Evolutionary conservation across 371 early-diverging fungal genomes (phyloP).

Genomic region (Fennellomyces sp.): DNA sequence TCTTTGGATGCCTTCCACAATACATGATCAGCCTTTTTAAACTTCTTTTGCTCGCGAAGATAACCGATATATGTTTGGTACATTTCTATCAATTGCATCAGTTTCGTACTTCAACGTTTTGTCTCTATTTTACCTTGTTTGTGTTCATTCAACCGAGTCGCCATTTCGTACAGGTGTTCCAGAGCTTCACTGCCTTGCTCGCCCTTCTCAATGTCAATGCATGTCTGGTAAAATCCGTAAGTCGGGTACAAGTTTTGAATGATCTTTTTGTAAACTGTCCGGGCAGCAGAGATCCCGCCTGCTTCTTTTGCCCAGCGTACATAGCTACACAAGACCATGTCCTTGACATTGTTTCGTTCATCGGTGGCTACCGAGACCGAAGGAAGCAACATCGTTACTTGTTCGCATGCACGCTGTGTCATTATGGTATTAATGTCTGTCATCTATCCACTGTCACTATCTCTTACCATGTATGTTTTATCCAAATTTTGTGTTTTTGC

Average conservation of each 20-base stretch:
- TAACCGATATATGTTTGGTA: conserved; percentile 65
- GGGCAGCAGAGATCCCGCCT: conserved; percentile 54
- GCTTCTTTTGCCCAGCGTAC: conserved; percentile 46
- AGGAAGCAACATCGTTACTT: conserved; percentile 47
- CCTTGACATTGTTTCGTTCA: conserved; percentile 50
- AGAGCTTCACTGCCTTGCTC: conserved; percentile 20
- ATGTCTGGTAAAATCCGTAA: conserved; percentile 57
- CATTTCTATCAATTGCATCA: conserved; percentile 29
- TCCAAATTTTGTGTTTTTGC: background rate
- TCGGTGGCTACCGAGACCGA: conserved; percentile 43
- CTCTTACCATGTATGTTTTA: background rate
- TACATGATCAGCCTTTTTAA: conserved; percentile 52
- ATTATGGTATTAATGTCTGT: no score
- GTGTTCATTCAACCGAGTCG: conserved; percentile 48
- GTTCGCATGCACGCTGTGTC: conserved; percentile 50
- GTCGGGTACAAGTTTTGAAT: conserved; percentile 62
- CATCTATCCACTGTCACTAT: background rate
- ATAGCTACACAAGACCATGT: conserved; percentile 47
- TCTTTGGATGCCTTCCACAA: conserved; percentile 67
- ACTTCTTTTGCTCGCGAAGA: conserved; percentile 51
- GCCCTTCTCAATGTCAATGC: conserved; percentile 61
- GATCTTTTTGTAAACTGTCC: conserved; percentile 55
- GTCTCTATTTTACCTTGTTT: conserved; percentile 50
- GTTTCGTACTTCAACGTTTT: background rate
- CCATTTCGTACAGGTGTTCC: conserved; percentile 57